Percentiles rank a stretch among this genome's conserved stretches.
Conservation (phyloP, 2,329 filamentous ascomycete species). For the Mycogone perniciosa region DNA sequence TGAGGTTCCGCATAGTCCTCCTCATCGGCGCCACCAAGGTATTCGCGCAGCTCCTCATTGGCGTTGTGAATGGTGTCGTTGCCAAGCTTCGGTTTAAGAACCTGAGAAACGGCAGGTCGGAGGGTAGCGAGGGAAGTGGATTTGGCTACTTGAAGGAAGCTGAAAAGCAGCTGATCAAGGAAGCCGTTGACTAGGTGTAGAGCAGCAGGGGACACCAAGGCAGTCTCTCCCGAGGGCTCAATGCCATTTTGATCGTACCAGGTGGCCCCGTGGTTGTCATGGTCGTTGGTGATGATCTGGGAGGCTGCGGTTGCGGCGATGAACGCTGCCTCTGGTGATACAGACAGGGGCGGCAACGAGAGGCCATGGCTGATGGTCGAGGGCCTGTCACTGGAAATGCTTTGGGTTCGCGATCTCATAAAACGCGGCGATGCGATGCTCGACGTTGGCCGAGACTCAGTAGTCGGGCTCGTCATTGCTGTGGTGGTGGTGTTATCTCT, state of each 20-base stretch:
- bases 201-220: slow-evolving; percentile 65
- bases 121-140: slow-evolving; percentile 71
- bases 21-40: slow-evolving; percentile 71
- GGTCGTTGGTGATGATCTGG: slow-evolving; percentile 84
- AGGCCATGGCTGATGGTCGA: slow-evolving; percentile 54
- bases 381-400: slow-evolving; percentile 65
- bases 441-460: slow-evolving; percentile 27
- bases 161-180: slow-evolving; percentile 87
- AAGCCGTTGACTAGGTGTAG: slow-evolving; percentile 82
- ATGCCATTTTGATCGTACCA: slow-evolving; percentile 65
- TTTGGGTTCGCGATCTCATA: slow-evolving; percentile 48
- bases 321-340: slow-evolving; percentile 76
- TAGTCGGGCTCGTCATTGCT: slow-evolving; percentile 22
- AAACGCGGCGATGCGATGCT: slow-evolving; percentile 28
- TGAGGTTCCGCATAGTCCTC: slow-evolving; percentile 60
- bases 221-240: slow-evolving; percentile 59
- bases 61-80: slow-evolving; percentile 76
- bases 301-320: slow-evolving; percentile 83
- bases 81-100: slow-evolving; percentile 83
- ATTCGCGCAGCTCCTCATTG: slow-evolving; percentile 81
- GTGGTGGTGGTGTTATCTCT: background rate
- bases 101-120: slow-evolving; percentile 75
- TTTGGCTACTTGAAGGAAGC: slow-evolving; percentile 72
- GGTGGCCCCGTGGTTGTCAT: slow-evolving; percentile 65
- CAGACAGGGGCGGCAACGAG: slow-evolving; percentile 58